Percentiles rank a stretch among this genome's conserved stretches.
Conservation (phyloP, 129 eudicot species). For the Artemisia tridentata region DNA sequence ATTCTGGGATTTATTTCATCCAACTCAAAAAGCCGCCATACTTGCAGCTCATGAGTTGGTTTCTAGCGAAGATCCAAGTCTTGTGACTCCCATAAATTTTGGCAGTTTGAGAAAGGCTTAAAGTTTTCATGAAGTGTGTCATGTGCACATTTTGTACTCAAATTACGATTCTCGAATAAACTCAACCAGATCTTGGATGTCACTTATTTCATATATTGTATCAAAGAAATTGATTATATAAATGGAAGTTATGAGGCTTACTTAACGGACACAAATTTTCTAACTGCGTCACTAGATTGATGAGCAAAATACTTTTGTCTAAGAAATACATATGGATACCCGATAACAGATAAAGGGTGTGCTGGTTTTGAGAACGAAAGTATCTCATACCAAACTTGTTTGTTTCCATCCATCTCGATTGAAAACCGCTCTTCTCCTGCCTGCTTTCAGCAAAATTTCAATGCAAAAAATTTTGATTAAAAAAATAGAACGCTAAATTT, state of each 20-base stretch:
- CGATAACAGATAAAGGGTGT: constrained; percentile 56
- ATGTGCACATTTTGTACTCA: background rate
- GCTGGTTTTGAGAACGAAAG: constrained; percentile 93
- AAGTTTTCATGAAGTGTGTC: constrained; percentile 9
- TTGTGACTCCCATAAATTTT: constrained; percentile 46
- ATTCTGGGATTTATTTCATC: constrained; percentile 59
- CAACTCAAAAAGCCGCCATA: constrained; percentile 39
- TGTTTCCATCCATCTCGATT: constrained; percentile 67
- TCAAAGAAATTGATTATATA: background rate
- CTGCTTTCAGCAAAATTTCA: constrained; percentile 41
- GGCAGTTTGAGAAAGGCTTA: constrained; percentile 31
- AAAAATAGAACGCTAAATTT: background rate
- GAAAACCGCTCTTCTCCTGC: constrained; percentile 96
- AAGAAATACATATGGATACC: constrained; percentile 75
- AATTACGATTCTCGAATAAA: constrained; percentile 28
- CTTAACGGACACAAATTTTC: constrained; percentile 50
- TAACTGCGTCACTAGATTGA: constrained; percentile 56
- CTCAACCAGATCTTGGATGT: constrained; percentile 8
- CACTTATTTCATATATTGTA: background rate
- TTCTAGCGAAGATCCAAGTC: constrained; percentile 24
- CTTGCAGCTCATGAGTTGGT: constrained; percentile 36
- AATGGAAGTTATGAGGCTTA: constrained; percentile 11
- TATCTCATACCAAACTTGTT: constrained; percentile 88
- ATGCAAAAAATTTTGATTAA: constrained; percentile 5
- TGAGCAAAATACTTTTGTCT: constrained; percentile 73